Percentiles rank a stretch among this genome's conserved stretches.
Evolutionary conservation across 306 rosid genomes (phyloP).

Genomic region (Cercis canadensis): DNA sequence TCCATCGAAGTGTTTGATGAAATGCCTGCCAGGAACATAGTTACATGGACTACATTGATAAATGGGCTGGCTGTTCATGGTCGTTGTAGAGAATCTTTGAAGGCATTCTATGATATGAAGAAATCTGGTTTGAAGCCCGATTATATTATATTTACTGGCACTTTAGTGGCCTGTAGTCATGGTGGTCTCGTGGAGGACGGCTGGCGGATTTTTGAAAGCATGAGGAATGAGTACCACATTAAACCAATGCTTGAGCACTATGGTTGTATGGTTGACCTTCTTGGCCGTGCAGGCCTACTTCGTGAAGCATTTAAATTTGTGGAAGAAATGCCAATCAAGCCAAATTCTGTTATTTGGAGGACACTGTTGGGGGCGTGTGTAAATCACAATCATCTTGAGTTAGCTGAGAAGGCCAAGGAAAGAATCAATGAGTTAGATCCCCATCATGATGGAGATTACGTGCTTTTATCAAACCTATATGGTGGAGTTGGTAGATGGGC

Average conservation of each 20-base stretch:
- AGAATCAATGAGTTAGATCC: conserved; percentile 57
- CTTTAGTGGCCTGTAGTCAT: conserved; percentile 72
- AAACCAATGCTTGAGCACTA: conserved; percentile 63
- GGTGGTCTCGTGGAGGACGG: conserved; percentile 68
- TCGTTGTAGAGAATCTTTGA: conserved; percentile 52
- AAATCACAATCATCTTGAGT: conserved; percentile 48
- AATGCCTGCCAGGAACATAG: conserved; percentile 54
- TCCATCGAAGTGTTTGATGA: conserved; percentile 54
- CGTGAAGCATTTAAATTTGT: conserved; percentile 65
- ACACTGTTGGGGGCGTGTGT: conserved; percentile 73
- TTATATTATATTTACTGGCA: conserved; percentile 38
- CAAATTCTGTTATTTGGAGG: conserved; percentile 70
- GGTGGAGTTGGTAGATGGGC: conserved; percentile 67
- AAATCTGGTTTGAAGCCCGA: conserved; percentile 59
- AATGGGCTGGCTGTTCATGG: conserved; percentile 67
- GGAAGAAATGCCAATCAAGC: conserved; percentile 53
- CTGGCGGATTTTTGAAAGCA: conserved; percentile 46
- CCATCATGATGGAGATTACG: conserved; percentile 60
- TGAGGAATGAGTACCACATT: conserved; percentile 40
- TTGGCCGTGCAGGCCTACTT: conserved; percentile 63
- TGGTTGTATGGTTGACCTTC: conserved; percentile 73
- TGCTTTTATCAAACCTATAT: conserved; percentile 63
- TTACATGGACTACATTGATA: conserved; percentile 60
- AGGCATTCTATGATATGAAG: conserved; percentile 49
- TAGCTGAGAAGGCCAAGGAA: conserved; percentile 63